These are phyloP conservation scores for Hypsizygus marmoreus DNA, from an alignment of 768 basidiomycete genomes.

Conservation along the genomic window DNA sequence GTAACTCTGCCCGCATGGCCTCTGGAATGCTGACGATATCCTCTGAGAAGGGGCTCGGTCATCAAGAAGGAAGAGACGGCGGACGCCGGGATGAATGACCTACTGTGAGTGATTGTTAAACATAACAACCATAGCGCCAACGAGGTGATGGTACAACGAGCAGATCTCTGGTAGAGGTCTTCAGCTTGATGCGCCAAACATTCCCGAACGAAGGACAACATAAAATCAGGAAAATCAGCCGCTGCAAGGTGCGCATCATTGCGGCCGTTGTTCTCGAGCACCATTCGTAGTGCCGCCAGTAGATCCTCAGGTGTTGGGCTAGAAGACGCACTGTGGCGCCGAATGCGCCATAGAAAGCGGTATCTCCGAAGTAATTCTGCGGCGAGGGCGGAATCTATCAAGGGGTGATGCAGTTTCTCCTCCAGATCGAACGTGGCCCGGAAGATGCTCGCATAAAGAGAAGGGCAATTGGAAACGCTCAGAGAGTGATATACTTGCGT, in stretches of 20 bases:
- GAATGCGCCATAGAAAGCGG: constrained; percentile 49
- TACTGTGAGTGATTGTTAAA: constrained; percentile 40
- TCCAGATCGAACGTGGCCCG: constrained; percentile 48
- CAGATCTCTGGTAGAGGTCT: constrained; percentile 1
- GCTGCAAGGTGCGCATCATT: constrained; percentile 48
- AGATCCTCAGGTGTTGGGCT: constrained; percentile 43
- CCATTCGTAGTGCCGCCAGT: constrained; percentile 60
- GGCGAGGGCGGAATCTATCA: constrained; percentile 46
- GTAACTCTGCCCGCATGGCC: constrained; percentile 42
- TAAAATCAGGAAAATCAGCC: constrained; percentile 41
- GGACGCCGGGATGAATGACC: constrained; percentile 16
- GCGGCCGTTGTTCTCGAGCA: constrained; percentile 54
- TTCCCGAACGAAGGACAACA: constrained; percentile 31
- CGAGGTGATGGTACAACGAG: constrained; percentile 22
- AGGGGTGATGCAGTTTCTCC: constrained; percentile 22
- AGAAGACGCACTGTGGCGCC: constrained; percentile 33
- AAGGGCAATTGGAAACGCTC: constrained; percentile 42
- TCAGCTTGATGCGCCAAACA: constrained; percentile 14
- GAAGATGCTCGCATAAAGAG: constrained; percentile 60
- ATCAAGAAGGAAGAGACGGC: constrained; percentile 13
- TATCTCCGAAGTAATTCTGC: constrained; percentile 50
- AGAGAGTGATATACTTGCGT: constrained; percentile 46
- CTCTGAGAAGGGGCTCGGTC: constrained; percentile 20
- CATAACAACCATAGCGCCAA: constrained; percentile 44
- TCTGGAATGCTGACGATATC: constrained; percentile 37